These are phyloP conservation scores for Murraya koenigii DNA, from an alignment of 345 rosid genomes.

Conservation along the genomic window DNA sequence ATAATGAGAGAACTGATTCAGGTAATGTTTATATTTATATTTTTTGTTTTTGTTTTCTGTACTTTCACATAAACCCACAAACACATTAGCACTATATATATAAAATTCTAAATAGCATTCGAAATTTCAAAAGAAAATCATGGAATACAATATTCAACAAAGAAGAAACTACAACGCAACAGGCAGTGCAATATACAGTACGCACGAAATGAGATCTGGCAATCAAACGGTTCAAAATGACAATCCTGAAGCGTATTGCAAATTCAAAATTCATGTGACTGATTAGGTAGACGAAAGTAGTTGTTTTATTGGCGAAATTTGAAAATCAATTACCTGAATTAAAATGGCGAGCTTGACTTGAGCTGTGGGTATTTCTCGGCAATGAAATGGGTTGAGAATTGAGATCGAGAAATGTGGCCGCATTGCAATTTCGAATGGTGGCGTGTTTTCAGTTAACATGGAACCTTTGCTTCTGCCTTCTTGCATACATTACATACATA, in stretches of 20 bases:
- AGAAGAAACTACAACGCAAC: not conserved
- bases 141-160: not conserved
- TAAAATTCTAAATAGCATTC: not conserved
- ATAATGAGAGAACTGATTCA: not conserved
- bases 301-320: not conserved
- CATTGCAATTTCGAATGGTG: not conserved
- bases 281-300: not conserved
- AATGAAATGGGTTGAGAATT: not conserved
- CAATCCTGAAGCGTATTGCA: not conserved
- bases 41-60: too few relatives aligned
- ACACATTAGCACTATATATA: not conserved
- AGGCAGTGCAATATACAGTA: not conserved
- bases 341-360: not conserved
- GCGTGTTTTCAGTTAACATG: not conserved
- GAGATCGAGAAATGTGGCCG: not conserved
- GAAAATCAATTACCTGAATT: slow-evolving; percentile 2
- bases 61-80: not conserved
- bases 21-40: too few relatives aligned
- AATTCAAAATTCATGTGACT: not conserved
- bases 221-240: not conserved
- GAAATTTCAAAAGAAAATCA: not conserved
- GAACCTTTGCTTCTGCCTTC: not conserved
- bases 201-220: slow-evolving; percentile 3
- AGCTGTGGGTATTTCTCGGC: not conserved
- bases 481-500: not conserved